These are phyloP conservation scores for Backusella sp. DNA, from an alignment of 192 early-diverging fungal genomes.

Conservation along the genomic window DNA sequence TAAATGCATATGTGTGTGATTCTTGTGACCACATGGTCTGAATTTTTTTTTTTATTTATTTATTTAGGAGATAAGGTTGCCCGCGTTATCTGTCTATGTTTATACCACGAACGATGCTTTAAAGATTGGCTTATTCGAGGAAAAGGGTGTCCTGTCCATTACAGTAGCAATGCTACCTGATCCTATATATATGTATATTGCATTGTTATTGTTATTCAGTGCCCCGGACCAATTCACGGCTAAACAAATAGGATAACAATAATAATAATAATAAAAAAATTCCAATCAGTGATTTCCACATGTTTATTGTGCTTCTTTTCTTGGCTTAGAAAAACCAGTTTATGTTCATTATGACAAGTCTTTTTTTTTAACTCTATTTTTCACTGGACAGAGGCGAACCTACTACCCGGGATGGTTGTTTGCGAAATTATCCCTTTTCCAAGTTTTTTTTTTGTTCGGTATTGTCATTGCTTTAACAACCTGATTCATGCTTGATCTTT, in stretches of 20 bases:
- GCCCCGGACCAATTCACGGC: not conserved
- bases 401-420: too few relatives aligned
- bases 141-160: slow-evolving; percentile 1
- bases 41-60: not conserved
- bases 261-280: too few relatives aligned
- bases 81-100: slow-evolving; percentile 4
- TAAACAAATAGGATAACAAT: not conserved
- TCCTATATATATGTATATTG: not conserved
- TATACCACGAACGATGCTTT: slow-evolving; percentile 8
- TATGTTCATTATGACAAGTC: too few relatives aligned
- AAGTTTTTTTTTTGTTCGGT: too few relatives aligned
- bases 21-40: not conserved
- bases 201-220: not conserved
- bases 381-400: too few relatives aligned
- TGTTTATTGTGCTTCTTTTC: too few relatives aligned
- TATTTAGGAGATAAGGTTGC: not conserved
- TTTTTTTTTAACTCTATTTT: too few relatives aligned
- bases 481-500: too few relatives aligned
- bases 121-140: not conserved
- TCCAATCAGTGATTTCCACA: too few relatives aligned
- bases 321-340: too few relatives aligned
- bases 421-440: too few relatives aligned
- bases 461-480: too few relatives aligned
- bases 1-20: slow-evolving; percentile 5
- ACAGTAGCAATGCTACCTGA: not conserved